Conservation (phyloP, 2,329 filamentous ascomycete genomes). For the Fusarium staphyleae region DNA sequence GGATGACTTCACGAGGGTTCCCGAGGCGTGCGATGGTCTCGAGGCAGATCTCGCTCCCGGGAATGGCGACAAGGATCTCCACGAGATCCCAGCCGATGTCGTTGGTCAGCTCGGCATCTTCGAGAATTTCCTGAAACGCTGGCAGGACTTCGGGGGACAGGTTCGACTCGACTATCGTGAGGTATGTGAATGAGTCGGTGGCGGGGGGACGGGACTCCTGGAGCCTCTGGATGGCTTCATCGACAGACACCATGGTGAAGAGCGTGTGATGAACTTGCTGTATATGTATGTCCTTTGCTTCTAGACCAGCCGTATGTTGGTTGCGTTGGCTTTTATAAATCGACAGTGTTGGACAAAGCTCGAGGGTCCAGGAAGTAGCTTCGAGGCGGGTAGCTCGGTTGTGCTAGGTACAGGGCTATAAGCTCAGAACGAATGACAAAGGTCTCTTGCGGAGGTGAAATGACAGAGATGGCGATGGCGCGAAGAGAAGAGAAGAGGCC, state of each 20-base stretch:
- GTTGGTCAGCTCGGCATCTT: slow-evolving; percentile 71
- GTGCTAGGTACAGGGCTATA: slow-evolving; percentile 2
- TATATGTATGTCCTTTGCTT: not conserved
- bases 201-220: slow-evolving; percentile 58
- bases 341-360: slow-evolving; percentile 4
- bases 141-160: slow-evolving; percentile 72
- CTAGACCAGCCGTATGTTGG: slow-evolving; percentile 3
- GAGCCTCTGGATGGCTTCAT: slow-evolving; percentile 55
- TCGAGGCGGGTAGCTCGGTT: slow-evolving; percentile 25
- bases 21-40: slow-evolving; percentile 78
- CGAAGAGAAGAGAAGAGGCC: not conserved
- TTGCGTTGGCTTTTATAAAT: not conserved
- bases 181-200: slow-evolving; percentile 75
- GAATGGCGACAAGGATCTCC: slow-evolving; percentile 72
- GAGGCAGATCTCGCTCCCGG: slow-evolving; percentile 73
- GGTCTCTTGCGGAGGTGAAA: not conserved
- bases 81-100: slow-evolving; percentile 88
- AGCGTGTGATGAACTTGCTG: not conserved
- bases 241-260: slow-evolving; percentile 44
- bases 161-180: slow-evolving; percentile 79
- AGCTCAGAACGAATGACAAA: slow-evolving; percentile 3
- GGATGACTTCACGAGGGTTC: slow-evolving; percentile 81
- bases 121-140: slow-evolving; percentile 70
- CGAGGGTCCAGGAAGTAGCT: slow-evolving; percentile 6
- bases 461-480: not conserved